Percentiles rank a stretch among this genome's conserved stretches.
Conservation (phyloP, 2,329 filamentous ascomycete species). For the Tolypocladium tropicale region DNA sequence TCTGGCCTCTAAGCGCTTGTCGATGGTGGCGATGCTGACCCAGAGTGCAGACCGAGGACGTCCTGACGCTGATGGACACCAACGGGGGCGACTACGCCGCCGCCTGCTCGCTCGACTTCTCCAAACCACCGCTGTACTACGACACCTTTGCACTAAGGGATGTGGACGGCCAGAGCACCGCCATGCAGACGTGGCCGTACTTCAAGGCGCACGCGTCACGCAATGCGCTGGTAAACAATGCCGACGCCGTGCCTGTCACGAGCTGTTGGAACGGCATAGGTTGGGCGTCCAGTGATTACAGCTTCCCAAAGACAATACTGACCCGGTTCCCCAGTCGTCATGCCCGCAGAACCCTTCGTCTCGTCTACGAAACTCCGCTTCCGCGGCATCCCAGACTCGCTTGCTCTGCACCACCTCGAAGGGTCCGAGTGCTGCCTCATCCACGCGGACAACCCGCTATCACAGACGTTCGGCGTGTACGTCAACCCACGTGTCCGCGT, state of each 20-base stretch:
- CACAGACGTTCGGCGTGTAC: constrained; percentile 44
- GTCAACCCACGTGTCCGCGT: constrained; percentile 62
- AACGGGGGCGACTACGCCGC: constrained; percentile 49
- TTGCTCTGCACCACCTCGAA: constrained; percentile 55
- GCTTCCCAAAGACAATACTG: neutral
- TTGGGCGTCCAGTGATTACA: constrained; percentile 7
- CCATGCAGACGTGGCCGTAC: constrained; percentile 49
- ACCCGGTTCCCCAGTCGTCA: constrained; percentile 23
- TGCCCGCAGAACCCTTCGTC: constrained; percentile 47
- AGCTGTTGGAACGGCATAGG: constrained; percentile 38
- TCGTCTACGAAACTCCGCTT: constrained; percentile 40
- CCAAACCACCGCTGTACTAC: constrained; percentile 42
- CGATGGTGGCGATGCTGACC: constrained; percentile 8
- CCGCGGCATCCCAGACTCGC: constrained; percentile 51
- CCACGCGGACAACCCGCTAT: constrained; percentile 58
- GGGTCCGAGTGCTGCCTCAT: constrained; percentile 74
- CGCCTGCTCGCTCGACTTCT: constrained; percentile 52
- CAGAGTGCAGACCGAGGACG: constrained; percentile 36
- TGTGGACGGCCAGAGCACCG: constrained; percentile 34
- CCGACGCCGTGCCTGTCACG: constrained; percentile 31
- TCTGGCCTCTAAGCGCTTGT: no score
- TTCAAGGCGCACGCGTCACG: constrained; percentile 41
- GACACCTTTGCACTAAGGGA: constrained; percentile 55
- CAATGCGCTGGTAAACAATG: constrained; percentile 38
- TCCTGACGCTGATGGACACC: constrained; percentile 44